These are phyloP conservation scores for Megacollybia platyphylla DNA, from an alignment of 1,284 basidiomycete genomes.

Conservation along the genomic window DNA sequence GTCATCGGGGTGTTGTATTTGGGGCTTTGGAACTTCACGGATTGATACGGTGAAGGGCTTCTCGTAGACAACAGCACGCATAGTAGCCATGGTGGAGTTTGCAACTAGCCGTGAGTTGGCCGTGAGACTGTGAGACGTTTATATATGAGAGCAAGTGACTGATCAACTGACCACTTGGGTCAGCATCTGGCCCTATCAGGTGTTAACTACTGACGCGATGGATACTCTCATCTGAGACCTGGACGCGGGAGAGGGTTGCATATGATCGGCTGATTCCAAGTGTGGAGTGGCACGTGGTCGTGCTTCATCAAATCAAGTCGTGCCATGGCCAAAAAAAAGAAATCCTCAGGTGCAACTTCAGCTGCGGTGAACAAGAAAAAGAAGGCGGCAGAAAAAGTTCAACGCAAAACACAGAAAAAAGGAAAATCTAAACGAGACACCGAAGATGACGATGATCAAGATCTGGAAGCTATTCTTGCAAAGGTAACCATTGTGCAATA, in stretches of 20 bases:
- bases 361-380: constrained; percentile 56
- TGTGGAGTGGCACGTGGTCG: too few relatives aligned
- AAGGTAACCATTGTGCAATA: constrained; percentile 28
- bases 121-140: too few relatives aligned
- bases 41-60: constrained; percentile 31
- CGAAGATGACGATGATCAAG: constrained; percentile 56
- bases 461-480: constrained; percentile 73
- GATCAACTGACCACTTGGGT: too few relatives aligned
- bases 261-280: too few relatives aligned
- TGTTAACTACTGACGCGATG: too few relatives aligned
- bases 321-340: constrained; percentile 41
- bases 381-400: constrained; percentile 56
- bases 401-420: constrained; percentile 63
- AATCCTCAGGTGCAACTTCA: constrained; percentile 28
- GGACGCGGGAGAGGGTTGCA: too few relatives aligned
- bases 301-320: too few relatives aligned
- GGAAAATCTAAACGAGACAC: constrained; percentile 35
- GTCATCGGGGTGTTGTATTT: constrained; percentile 35
- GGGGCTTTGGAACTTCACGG: constrained; percentile 28
- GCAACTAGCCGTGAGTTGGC: too few relatives aligned
- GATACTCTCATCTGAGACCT: too few relatives aligned
- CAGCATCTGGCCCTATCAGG: too few relatives aligned
- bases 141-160: too few relatives aligned
- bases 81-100: constrained; percentile 10
- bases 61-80: constrained; percentile 41